These are phyloP conservation scores for Stagonosporopsis vannaccii DNA, from an alignment of 2,329 filamentous ascomycete genomes.

Conservation along the genomic window DNA sequence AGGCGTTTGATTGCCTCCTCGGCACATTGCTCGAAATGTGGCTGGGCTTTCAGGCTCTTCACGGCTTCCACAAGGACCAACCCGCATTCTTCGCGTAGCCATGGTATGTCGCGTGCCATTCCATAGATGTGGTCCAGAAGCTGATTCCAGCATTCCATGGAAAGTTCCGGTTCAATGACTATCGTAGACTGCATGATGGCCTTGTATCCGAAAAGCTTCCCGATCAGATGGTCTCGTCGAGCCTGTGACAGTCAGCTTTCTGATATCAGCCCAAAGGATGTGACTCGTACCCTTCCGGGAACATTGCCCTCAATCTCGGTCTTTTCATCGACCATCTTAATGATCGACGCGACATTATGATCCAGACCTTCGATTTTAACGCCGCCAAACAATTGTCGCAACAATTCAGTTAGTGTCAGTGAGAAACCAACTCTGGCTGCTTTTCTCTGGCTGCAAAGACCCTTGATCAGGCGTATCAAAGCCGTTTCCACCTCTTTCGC, in stretches of 20 bases:
- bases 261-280: neutral
- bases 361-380: constrained; percentile 42
- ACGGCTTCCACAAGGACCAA: constrained; percentile 80
- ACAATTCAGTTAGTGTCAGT: constrained; percentile 81
- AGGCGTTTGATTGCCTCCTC: constrained; percentile 70
- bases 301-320: constrained; percentile 61
- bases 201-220: constrained; percentile 85
- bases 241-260: constrained; percentile 61
- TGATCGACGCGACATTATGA: constrained; percentile 52
- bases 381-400: constrained; percentile 72
- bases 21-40: constrained; percentile 62
- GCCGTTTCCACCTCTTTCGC: constrained; percentile 50
- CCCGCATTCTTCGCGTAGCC: constrained; percentile 88
- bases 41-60: constrained; percentile 58
- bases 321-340: constrained; percentile 61
- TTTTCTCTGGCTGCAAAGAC: constrained; percentile 88
- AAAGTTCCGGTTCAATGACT: constrained; percentile 65
- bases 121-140: constrained; percentile 77
- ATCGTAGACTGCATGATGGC: constrained; percentile 82
- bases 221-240: constrained; percentile 83
- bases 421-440: constrained; percentile 89
- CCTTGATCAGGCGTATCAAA: constrained; percentile 71
- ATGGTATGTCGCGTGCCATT: constrained; percentile 81
- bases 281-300: constrained; percentile 58
- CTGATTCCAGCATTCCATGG: constrained; percentile 65